Conservation (phyloP, 176 grass and related monocot species). For the Musa schizocarpa region DNA sequence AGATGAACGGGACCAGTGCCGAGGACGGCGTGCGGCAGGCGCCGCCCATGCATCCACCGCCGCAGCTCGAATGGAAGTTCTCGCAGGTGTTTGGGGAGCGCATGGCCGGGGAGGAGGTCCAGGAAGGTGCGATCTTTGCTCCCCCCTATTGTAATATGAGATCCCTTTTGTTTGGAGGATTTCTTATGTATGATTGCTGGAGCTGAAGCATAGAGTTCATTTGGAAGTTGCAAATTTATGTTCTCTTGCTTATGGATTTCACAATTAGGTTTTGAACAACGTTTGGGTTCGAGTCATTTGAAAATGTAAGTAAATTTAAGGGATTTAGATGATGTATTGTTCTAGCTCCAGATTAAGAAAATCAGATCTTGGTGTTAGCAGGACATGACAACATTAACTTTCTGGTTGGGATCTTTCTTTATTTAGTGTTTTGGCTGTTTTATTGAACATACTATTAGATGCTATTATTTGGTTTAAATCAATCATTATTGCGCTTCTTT, state of each 20-base stretch:
- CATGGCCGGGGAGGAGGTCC: slow-evolving; percentile 13
- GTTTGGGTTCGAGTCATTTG: not conserved
- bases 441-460: not conserved
- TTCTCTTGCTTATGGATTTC: not conserved
- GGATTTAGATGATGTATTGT: not conserved
- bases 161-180: not conserved
- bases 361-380: not conserved
- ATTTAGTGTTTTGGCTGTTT: not conserved
- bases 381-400: not conserved
- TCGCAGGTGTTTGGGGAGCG: slow-evolving; percentile 22
- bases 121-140: slow-evolving; percentile 20
- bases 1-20: slow-evolving; percentile 8
- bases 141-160: not conserved
- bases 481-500: not conserved
- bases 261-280: not conserved
- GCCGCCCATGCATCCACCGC: not conserved
- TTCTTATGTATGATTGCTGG: not conserved
- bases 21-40: not conserved
- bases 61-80: slow-evolving; percentile 9
- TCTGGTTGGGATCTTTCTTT: not conserved
- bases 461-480: too few relatives aligned
- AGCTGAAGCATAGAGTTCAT: not conserved
- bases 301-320: not conserved
- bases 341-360: not conserved
- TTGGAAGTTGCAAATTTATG: not conserved